These are phyloP conservation scores for Saccharum spontaneum DNA, from an alignment of 176 grass and related monocot species.

Conservation along the genomic window DNA sequence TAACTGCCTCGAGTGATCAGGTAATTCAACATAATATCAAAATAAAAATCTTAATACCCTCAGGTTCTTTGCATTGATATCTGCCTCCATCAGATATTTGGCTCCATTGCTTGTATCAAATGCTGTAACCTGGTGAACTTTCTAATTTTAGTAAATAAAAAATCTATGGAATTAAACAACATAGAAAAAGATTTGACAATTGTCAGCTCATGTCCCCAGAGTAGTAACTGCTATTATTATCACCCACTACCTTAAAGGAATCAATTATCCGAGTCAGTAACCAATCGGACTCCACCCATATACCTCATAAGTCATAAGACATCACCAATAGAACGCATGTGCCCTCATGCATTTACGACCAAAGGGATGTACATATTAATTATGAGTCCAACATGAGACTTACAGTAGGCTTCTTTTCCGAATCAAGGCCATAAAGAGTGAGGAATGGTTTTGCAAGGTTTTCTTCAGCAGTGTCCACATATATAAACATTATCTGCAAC, in stretches of 20 bases:
- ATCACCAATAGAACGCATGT: neutral
- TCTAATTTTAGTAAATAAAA: conserved; percentile 29
- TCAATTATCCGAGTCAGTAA: neutral
- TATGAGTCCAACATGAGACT: conserved; percentile 20
- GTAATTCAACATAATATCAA: conserved; percentile 7
- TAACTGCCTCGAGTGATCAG: conserved; percentile 6
- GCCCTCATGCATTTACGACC: neutral
- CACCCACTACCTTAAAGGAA: neutral
- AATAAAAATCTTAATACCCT: conserved; percentile 40
- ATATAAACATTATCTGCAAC: conserved; percentile 93
- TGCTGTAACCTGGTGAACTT: conserved; percentile 63
- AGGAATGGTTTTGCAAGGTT: conserved; percentile 97
- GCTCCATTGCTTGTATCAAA: conserved; percentile 67
- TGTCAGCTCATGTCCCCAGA: neutral
- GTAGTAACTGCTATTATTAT: neutral
- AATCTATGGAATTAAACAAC: neutral
- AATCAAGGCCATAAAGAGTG: conserved; percentile 75
- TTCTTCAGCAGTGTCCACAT: conserved; percentile 88
- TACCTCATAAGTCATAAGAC: neutral
- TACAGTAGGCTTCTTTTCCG: conserved; percentile 71
- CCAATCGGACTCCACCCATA: neutral
- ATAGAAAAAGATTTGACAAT: conserved; percentile 7
- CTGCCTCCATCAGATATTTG: conserved; percentile 73
- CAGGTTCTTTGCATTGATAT: conserved; percentile 54
- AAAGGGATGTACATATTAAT: conserved; percentile 4